Evolutionary conservation across 129 eudicot species (phyloP), one percentile per base, ranked within the genome.

Genomic region (Gnaphalium uliginosum): DNA sequence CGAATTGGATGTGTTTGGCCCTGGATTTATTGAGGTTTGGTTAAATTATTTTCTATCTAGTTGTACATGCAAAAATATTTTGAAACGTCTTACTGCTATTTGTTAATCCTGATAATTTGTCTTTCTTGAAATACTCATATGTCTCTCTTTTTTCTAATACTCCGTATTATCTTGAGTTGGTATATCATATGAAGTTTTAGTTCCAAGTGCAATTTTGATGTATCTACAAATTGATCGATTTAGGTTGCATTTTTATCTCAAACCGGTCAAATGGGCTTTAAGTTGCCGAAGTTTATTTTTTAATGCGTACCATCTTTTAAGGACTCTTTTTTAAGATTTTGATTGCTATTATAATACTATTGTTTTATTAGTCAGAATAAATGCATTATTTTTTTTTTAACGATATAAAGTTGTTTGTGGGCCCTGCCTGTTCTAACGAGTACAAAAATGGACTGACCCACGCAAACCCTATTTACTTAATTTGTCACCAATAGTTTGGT

Each of bases 11-110:
- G 71, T 75, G 23, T 85, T 76, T 58, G 97, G 98, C 35, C 98
- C 98, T 19, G 97, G 89, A 1, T 93, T 93, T 68, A 73, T 93
- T 58, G 98, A 93, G 98, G 98, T 90, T 71, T 46, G 87, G 22
- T 19, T 26, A 67, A 35, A 67, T 53, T 62, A 35, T 77, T 48
- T 5, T 72, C 41, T 68, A 25, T 59, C 37, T 53, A 19, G 26
- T 50, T 80, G 4, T 61, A 50, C 53, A 64, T 30, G 71, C 69
- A 68, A 11, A 58, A 24, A 19, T 11, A 60, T 77, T 26, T 77
- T 58, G 74, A 5, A 51, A 15, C 32, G 11, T 10, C 17, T 67
- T 35, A 17, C n/a, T 39, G 14, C 50, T 46, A n/a, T 14, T 33
- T 48, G 58, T 37, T 35, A 3, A 9, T 67, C n/a, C n/a, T n/a